These are phyloP conservation scores for Zea mays DNA, from an alignment of 176 grass and related monocot species.

Conservation along the genomic window Zm-B73-REFERENCE-NAM-5.0 NC_050097.1:18901501-18902000, in stretches of 20 bases:
- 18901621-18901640: slow-evolving; percentile 43
- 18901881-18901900: slow-evolving; percentile 25
- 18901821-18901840: background rate
- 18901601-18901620: slow-evolving; percentile 38
- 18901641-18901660: slow-evolving; percentile 42
- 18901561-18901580: background rate
- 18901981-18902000: background rate
- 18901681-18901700: slow-evolving; percentile 62
- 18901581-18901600: background rate
- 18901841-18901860: slow-evolving; percentile 6
- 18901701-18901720: slow-evolving; percentile 69
- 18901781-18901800: background rate
- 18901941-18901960: background rate
- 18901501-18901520: slow-evolving; percentile 59
- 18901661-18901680: slow-evolving; percentile 63
- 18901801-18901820: background rate
- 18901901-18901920: slow-evolving; percentile 2
- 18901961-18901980: slow-evolving; percentile 3
- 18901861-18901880: slow-evolving; percentile 3
- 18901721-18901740: slow-evolving; percentile 69
- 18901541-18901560: background rate
- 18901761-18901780: background rate
- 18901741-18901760: slow-evolving; percentile 68
- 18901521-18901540: slow-evolving; percentile 3
- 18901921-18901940: slow-evolving; percentile 11